phyloP scores from a whole-genome alignment of 768 basidiomycete species.

The button mushroom (Agaricus bisporus) region DNA sequence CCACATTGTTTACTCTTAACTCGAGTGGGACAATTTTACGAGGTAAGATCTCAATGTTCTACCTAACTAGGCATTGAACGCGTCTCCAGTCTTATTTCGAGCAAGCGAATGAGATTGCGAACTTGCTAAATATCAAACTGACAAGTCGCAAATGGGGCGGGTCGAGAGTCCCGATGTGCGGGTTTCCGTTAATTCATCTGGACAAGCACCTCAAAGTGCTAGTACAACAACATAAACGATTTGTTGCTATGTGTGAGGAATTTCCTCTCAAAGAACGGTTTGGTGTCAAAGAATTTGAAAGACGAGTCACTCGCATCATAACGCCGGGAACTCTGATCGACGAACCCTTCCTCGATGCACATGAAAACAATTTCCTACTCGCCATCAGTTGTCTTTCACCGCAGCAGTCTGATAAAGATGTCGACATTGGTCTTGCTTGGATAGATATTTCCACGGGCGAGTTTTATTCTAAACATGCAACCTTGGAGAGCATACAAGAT shows the following conservation, averaged over 20 bases:
- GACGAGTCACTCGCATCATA: constrained; percentile 80
- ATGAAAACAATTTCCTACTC: constrained; percentile 87
- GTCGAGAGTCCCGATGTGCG: constrained; percentile 73
- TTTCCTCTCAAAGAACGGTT: constrained; percentile 46
- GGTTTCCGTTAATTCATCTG: constrained; percentile 82
- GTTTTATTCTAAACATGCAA: constrained; percentile 69
- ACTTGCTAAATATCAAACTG: constrained; percentile 76
- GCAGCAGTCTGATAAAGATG: constrained; percentile 7
- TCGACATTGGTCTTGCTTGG: constrained; percentile 74
- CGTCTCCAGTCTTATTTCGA: constrained; percentile 81
- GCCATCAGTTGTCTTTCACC: constrained; percentile 37
- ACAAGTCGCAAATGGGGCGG: constrained; percentile 72
- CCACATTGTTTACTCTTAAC: constrained; percentile 89
- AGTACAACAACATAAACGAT: constrained; percentile 76
- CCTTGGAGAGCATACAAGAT: constrained; percentile 57
- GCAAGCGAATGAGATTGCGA: constrained; percentile 76
- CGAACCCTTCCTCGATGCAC: constrained; percentile 79
- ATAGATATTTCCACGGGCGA: constrained; percentile 94
- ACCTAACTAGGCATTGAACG: not conserved
- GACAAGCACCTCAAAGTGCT: constrained; percentile 84
- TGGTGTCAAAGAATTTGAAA: constrained; percentile 60
- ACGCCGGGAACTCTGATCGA: constrained; percentile 95
- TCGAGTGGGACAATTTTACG: constrained; percentile 92
- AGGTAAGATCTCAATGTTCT: constrained; percentile 42
- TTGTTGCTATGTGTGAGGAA: constrained; percentile 94